These are phyloP conservation scores for Staphylotrichum tortipilum DNA, from an alignment of 495 filamentous ascomycete species.

Conservation along the genomic window DNA sequence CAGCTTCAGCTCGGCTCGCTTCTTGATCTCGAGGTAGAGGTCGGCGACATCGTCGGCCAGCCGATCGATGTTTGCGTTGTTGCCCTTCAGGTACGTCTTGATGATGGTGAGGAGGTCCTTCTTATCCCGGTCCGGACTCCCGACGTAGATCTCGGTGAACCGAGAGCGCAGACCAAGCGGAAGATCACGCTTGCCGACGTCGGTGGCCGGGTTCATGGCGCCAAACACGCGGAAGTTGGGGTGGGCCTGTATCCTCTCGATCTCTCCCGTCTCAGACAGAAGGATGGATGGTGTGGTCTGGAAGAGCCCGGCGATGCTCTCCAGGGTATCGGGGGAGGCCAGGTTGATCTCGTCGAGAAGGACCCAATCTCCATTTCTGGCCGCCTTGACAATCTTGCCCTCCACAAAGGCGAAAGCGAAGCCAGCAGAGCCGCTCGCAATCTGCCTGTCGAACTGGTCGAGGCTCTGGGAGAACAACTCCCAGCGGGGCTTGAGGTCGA, in stretches of 20 bases:
- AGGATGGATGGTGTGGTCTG: constrained; percentile 71
- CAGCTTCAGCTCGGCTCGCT: constrained; percentile 65
- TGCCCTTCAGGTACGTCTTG: constrained; percentile 69
- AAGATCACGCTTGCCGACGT: constrained; percentile 90
- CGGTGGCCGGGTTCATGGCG: constrained; percentile 98
- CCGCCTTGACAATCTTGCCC: constrained; percentile 85
- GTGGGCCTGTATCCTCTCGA: constrained; percentile 81
- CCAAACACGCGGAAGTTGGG: constrained; percentile 93
- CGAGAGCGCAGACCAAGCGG: constrained; percentile 56
- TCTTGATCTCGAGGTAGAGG: constrained; percentile 80
- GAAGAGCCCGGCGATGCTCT: constrained; percentile 83
- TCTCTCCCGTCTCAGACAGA: constrained; percentile 83
- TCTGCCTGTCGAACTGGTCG: constrained; percentile 71
- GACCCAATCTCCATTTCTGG: constrained; percentile 93
- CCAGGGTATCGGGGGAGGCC: constrained; percentile 85
- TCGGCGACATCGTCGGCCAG: constrained; percentile 67
- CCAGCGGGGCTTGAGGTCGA: constrained; percentile 65
- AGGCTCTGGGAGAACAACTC: constrained; percentile 65
- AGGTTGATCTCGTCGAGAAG: constrained; percentile 91
- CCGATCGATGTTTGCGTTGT: constrained; percentile 54
- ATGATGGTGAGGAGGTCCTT: constrained; percentile 79
- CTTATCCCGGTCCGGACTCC: constrained; percentile 74
- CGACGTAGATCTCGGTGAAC: constrained; percentile 91
- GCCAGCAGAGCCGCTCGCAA: constrained; percentile 64
- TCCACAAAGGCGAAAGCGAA: constrained; percentile 96